Base-by-base conservation (phyloP, 495 filamentous ascomycete genomes). In the Penicillium subrubescens region DNA sequence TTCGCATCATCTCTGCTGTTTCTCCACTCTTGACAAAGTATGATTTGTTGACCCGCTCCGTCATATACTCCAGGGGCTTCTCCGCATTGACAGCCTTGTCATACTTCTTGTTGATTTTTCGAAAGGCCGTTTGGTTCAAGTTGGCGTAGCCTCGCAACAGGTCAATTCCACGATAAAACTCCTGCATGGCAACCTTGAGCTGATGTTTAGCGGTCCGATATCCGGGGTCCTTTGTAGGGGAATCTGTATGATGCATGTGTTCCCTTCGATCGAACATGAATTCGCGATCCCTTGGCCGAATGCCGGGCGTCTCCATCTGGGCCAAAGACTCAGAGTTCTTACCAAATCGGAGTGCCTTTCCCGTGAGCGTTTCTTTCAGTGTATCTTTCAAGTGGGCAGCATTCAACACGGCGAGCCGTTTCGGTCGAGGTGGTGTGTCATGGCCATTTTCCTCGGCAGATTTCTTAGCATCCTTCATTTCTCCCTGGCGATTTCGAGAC, bases 21-120 rank as follows among this genome's bases (percentile, higher is more conserved):
- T 90, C 86, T 65, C 92, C 89, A 71, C 92, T 93, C 69, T 91
- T 87, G 19, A 96, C 94, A 71, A 97, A 99, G 82, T 89, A 92
- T 11, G 93, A 86, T 66, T 90, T 90, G 79, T 93, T 93, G 59
- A 98, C 91, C 71, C 92, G 94, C 65, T 97, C 95, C 11, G 88
- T 88, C 92, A 97, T 94, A 72, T 93, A 98, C 35, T 90, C 84
- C 66, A 89, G 83, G 8, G 89, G 85, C 3, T 91, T 90, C 29
- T 88, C 86, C 53, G 92, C 87, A 65, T 94, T 87, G 57, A 92
- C 85, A 7, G 88, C 85, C 75, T 98, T 98, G 79, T 99, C 94
- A 69, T 93, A 97, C 78, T 99, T 99, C 78, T 99, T 99, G 76
- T 95, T 98, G 71, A 99, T 93, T 74, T 99, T 99, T 8, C 94